Evolutionary conservation across 2,329 filamentous ascomycete genomes (phyloP), one percentile per base, ranked within the genome.

Genomic region (Ophiostoma pallidulum): DNA sequence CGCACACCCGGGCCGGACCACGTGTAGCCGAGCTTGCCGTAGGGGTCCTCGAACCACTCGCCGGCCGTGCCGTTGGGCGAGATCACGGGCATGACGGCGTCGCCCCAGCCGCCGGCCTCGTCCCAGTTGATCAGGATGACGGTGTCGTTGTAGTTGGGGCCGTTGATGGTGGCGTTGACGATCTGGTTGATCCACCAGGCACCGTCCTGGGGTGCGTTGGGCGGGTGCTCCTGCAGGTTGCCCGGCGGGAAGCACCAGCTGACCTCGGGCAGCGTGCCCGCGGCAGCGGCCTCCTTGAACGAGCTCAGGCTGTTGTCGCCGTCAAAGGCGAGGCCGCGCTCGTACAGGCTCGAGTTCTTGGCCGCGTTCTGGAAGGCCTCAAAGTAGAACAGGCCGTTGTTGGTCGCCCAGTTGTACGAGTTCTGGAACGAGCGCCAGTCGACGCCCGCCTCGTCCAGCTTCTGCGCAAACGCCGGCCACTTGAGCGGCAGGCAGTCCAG

Each of bases 161-260:
- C 72, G 48, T 64, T 63, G 12, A 65, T 69, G 4, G 75, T 67
- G 8, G 72, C 67, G 48, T 74, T 64, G 16, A 75, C 68, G 7
- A 78, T 62, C 54, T 72, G 63, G 58, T 74, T 71, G 57, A 77
- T 72, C 32, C 76, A 62, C 74, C 74, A 78, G 3, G 65, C 72
- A 13, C 74, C 74, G 52, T 78, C 74, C 53, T 66, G 68, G 4
- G 73, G 74, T 51, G 67, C 64, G 52, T 73, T 72, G 1, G 74
- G 72, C 3, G 73, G 66, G 55, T 77, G 72, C 56, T 77, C 74
- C 16, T 71, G 72, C n/a, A 75, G 59, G 50, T 72, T 67, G 6
- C 64, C 57, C 0, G 73, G 72, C 3, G 72, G 73, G 41, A 77
- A 65, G 29, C 76, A 71, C 56, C 71, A 75, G 37, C 66, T 71